Base-by-base conservation (phyloP, 306 rosid species). In the Cajanus cajan region DNA sequence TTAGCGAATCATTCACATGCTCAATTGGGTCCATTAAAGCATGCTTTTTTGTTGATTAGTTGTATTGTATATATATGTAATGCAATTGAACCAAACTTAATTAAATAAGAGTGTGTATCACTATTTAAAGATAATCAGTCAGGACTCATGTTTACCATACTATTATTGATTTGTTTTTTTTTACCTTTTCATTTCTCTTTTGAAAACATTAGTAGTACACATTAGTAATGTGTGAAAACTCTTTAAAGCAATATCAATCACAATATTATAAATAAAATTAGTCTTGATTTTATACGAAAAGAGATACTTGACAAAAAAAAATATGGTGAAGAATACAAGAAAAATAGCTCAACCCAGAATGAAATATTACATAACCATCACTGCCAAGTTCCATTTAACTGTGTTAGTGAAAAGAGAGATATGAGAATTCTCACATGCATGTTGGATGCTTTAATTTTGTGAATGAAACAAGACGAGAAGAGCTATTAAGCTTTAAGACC, bases 391-490 rank as follows among this genome's bases (percentile, higher is more conserved):
- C 41, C 10, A 66, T n/a, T 28, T n/a, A 24, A 66, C 67, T 39
- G 58, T 68, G 31, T 54, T 7, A 7, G 68, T 39, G 67, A 15
- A 67, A 68, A 39, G 68, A 54, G 43, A 37, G 65, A 48, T 2
- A 34, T 28, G 64, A 21, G 54, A 65, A 77, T 65, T 64, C 50
- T 75, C 71, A 28, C 62, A 62, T 45, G 78, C 41, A 22, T 40
- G 78, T 22, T 55, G 11, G 7, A 75, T 47, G 11, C 21, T 15
- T 36, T 47, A 19, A 37, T 40, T 39, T 78, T 59, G 67, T 44
- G 28, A 68, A 11, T 45, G 61, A 76, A 28, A n/a, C 78, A 57
- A 74, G 28, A 59, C 51, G 70, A 74, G 54, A 48, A 74, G 41
- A n/a, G 8, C 33, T 41, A 43, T 43, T 16, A 21, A 74, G 33